Conservation (phyloP, 2,329 filamentous ascomycete species). For the Blastomyces gilchristii region DNA sequence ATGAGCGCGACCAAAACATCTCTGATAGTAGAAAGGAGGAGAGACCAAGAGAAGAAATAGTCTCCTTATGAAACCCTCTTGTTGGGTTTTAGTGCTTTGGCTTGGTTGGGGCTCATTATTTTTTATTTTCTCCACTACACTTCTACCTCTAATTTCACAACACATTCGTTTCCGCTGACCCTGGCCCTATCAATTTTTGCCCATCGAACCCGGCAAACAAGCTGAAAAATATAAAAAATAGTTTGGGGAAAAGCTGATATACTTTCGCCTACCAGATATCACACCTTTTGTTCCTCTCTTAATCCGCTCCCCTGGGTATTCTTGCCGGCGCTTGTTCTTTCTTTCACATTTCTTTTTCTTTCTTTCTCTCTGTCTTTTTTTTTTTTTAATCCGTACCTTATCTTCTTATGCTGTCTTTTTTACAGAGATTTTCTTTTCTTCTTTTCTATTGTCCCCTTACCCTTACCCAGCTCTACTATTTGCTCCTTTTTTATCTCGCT, state of each 20-base stretch:
- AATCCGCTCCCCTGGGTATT: not conserved
- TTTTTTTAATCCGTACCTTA: not conserved
- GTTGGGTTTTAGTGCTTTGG: not conserved
- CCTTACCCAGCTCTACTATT: not conserved
- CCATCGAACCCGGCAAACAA: not conserved
- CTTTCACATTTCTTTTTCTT: not conserved
- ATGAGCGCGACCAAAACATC: slow-evolving; percentile 2
- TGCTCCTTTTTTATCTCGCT: slow-evolving; percentile 3
- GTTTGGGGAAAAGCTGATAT: not conserved
- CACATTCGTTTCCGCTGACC: slow-evolving; percentile 3
- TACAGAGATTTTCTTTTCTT: not conserved
- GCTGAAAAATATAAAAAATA: not conserved
- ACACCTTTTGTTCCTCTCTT: not conserved
- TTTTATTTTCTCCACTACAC: not conserved
- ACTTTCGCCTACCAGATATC: slow-evolving; percentile 3
- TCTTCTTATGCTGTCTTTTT: slow-evolving; percentile 7
- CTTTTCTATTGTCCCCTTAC: not conserved
- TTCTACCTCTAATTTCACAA: slow-evolving; percentile 3
- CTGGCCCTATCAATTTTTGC: not conserved
- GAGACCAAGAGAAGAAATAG: not conserved
- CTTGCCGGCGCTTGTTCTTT: slow-evolving; percentile 2
- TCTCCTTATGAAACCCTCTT: not conserved
- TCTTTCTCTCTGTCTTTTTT: not conserved
- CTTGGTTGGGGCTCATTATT: not conserved
- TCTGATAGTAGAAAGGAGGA: slow-evolving; percentile 1